A percentile compares a stretch with the other conserved stretches of the same genome.
Conservation (phyloP, 2,329 filamentous ascomycete species). For the Calonectria ilicicola region DNA sequence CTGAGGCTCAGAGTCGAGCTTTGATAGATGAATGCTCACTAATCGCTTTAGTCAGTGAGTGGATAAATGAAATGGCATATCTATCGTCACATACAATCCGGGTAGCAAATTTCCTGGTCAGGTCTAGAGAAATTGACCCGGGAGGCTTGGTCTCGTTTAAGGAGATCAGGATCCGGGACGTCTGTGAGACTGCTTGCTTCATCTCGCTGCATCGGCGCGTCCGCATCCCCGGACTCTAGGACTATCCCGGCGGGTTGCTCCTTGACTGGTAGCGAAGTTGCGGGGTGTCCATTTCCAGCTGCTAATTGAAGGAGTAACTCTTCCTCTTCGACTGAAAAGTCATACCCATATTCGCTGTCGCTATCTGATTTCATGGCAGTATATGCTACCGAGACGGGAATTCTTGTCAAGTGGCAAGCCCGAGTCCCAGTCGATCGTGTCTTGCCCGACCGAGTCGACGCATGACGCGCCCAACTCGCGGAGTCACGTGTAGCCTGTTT, state of each 20-base stretch:
- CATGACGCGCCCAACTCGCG: constrained; percentile 34
- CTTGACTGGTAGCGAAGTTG: constrained; percentile 26
- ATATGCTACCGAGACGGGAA: constrained; percentile 26
- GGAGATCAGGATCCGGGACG: neutral
- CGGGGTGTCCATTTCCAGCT: constrained; percentile 34
- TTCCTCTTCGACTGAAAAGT: constrained; percentile 60
- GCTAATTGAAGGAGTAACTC: constrained; percentile 53
- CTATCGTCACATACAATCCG: constrained; percentile 63
- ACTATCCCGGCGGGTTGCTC: constrained; percentile 33
- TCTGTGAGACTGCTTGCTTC: neutral
- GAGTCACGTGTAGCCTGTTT: constrained; percentile 37
- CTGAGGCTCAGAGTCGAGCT: constrained; percentile 31
- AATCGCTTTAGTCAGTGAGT: constrained; percentile 76
- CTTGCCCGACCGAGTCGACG: neutral
- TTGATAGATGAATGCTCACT: constrained; percentile 64
- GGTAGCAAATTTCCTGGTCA: constrained; percentile 55
- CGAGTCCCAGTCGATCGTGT: constrained; percentile 17
- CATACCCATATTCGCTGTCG: constrained; percentile 60
- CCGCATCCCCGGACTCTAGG: constrained; percentile 35
- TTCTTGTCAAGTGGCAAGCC: constrained; percentile 36
- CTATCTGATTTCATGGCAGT: constrained; percentile 43
- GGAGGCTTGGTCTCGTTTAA: neutral
- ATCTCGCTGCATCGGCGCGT: constrained; percentile 22
- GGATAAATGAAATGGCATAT: constrained; percentile 15
- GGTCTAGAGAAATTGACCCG: constrained; percentile 22